These are phyloP conservation scores for Leccinum aurantiacum DNA, from an alignment of 768 basidiomycete species.

Conservation along the genomic window DNA sequence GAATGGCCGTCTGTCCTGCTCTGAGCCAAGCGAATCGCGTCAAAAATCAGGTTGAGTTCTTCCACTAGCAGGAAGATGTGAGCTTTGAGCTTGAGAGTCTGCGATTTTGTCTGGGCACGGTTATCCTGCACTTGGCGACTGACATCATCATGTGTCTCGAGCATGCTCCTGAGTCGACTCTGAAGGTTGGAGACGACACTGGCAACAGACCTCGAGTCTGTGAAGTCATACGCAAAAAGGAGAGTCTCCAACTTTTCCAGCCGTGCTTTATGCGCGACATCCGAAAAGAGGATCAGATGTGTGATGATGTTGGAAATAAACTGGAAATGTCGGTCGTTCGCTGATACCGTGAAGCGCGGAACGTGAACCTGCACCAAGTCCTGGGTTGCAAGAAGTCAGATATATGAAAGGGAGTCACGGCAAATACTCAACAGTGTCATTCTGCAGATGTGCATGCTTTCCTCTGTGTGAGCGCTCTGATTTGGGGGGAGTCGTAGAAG, in stretches of 20 bases:
- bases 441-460: conserved; percentile 50
- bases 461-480: conserved; percentile 30
- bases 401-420: not conserved
- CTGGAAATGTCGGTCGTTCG: conserved; percentile 77
- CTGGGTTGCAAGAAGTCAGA: conserved; percentile 38
- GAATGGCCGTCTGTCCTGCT: conserved; percentile 65
- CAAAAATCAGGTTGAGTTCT: conserved; percentile 82
- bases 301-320: conserved; percentile 86
- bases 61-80: conserved; percentile 73
- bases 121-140: conserved; percentile 33
- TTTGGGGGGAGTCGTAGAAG: conserved; percentile 49
- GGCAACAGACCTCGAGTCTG: conserved; percentile 69
- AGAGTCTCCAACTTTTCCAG: conserved; percentile 78
- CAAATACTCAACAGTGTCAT: conserved; percentile 55
- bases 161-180: conserved; percentile 61
- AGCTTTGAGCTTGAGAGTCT: conserved; percentile 66
- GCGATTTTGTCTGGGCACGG: conserved; percentile 45
- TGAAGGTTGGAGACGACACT: conserved; percentile 73
- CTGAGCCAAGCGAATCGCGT: conserved; percentile 81
- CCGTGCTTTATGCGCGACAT: conserved; percentile 78
- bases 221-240: conserved; percentile 87
- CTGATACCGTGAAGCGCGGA: conserved; percentile 84
- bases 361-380: conserved; percentile 81
- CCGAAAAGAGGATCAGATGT: conserved; percentile 85
- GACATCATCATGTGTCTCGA: conserved; percentile 50